Evolutionary conservation across 2,329 filamentous ascomycete species (phyloP).

Genomic region (Colletotrichum phormii): DNA sequence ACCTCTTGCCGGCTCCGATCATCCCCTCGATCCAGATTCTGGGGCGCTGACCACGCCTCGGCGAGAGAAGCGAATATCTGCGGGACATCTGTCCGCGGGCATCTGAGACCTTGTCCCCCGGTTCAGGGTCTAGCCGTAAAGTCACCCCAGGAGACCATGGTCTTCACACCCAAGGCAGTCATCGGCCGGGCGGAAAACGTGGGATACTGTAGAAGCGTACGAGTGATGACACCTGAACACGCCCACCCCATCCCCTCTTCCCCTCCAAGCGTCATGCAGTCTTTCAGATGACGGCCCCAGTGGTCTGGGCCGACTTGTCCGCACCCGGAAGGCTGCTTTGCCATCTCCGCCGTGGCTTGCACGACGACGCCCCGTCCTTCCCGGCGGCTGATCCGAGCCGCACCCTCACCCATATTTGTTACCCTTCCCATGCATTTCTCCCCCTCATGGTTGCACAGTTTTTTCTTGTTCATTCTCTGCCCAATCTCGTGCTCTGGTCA

Average conservation of each 20-base stretch:
- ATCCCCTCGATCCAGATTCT: neutral
- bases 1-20: neutral
- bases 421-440: neutral
- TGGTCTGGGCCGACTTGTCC: conserved; percentile 25
- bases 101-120: neutral
- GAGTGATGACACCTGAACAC: neutral
- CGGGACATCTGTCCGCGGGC: neutral
- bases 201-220: neutral
- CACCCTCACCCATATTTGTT: neutral
- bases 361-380: conserved; percentile 16
- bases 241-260: neutral
- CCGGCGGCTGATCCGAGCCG: conserved; percentile 9
- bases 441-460: neutral
- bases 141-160: neutral
- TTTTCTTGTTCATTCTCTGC: neutral
- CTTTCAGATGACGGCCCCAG: neutral
- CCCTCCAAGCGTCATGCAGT: neutral
- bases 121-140: neutral
- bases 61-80: neutral
- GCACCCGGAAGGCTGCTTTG: conserved; percentile 24
- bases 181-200: neutral
- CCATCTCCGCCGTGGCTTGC: conserved; percentile 29
- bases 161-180: neutral
- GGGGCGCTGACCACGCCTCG: neutral
- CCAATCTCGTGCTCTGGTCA: neutral